Evolutionary conservation across 2,329 filamentous ascomycete species (phyloP).

Genomic region (Fusarium torulosum): DNA sequence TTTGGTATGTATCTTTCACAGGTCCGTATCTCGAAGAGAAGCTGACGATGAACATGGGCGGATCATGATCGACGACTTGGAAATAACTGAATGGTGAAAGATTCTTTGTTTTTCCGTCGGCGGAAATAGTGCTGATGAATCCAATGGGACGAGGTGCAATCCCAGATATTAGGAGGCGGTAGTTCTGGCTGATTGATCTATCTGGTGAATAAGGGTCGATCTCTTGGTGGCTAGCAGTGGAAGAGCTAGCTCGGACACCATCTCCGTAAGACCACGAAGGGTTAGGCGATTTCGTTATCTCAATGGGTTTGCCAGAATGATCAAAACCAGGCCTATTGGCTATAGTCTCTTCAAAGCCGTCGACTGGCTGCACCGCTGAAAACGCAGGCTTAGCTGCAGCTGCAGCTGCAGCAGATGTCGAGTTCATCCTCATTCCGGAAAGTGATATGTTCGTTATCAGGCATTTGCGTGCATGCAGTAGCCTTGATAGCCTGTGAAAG

Average conservation of each 20-base stretch:
- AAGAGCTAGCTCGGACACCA: constrained; percentile 45
- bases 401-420: constrained; percentile 19
- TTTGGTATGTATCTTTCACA: constrained; percentile 83
- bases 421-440: constrained; percentile 24
- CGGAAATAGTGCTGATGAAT: constrained; percentile 65
- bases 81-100: constrained; percentile 91
- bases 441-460: not conserved
- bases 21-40: constrained; percentile 59
- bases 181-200: constrained; percentile 77
- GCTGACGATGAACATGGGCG: constrained; percentile 80
- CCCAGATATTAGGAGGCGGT: constrained; percentile 85
- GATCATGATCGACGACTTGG: constrained; percentile 85
- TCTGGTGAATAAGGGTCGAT: constrained; percentile 83
- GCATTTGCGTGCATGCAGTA: not conserved
- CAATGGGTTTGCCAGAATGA: constrained; percentile 36
- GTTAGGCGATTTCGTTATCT: constrained; percentile 52
- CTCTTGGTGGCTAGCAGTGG: constrained; percentile 65
- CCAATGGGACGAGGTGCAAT: constrained; percentile 84
- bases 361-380: constrained; percentile 42
- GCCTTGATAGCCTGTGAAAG: constrained; percentile 1
- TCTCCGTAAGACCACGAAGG: constrained; percentile 63
- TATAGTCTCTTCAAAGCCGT: constrained; percentile 43
- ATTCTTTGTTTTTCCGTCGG: constrained; percentile 74
- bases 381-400: constrained; percentile 36
- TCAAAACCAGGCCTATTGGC: constrained; percentile 46